Base-by-base conservation (phyloP, 2,329 filamentous ascomycete species). In the Cephalotrichum gorgonifer region DNA sequence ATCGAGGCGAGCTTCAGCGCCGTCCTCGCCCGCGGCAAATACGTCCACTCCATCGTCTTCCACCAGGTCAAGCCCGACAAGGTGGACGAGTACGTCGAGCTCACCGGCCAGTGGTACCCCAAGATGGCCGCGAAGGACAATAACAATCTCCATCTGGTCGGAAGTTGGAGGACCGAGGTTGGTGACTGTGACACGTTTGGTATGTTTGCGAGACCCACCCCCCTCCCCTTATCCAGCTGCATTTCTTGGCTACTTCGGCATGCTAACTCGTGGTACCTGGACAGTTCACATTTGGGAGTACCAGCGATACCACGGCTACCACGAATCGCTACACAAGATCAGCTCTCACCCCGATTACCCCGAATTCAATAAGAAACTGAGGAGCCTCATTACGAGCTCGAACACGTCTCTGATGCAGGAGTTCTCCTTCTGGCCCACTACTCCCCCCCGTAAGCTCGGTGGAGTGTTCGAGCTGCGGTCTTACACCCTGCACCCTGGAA, bases 221-320 rank as follows among this genome's bases (percentile, higher is more conserved):
- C n/a, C n/a, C n/a, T n/a, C n/a, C n/a, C n/a, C n/a, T n/a, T n/a
- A n/a, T n/a, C n/a, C n/a, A n/a, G 4, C 28, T 12, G 35, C n/a
- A 15, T 6, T 27, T 20, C 25, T 41, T 22, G 27, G 17, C 8
- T 22, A 9, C 20, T 22, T 5, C 11, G 3, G 7, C 27, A 17
- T 23, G 23, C 44, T 39, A 22, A 45, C 26, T 12, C 39, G 22
- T 48, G 1, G n/a, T 30, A 14, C 12, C 8, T 45, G 7, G 26
- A 47, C 58, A 97, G 93, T 98, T 46, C 93, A 98, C 65, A 98
- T 98, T 61, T 98, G 93, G 93, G 93, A 98, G 68, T 98, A 98
- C 67, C 90, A 97, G 68, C 85, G 90, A 59, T 98, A 97, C 70
- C 78, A 90, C 58, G 93, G 93, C 53, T 97, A 97, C 68, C 93